Evolutionary conservation across 257 asterid genomes (phyloP).

Genomic region (Primulina tabacum): DNA sequence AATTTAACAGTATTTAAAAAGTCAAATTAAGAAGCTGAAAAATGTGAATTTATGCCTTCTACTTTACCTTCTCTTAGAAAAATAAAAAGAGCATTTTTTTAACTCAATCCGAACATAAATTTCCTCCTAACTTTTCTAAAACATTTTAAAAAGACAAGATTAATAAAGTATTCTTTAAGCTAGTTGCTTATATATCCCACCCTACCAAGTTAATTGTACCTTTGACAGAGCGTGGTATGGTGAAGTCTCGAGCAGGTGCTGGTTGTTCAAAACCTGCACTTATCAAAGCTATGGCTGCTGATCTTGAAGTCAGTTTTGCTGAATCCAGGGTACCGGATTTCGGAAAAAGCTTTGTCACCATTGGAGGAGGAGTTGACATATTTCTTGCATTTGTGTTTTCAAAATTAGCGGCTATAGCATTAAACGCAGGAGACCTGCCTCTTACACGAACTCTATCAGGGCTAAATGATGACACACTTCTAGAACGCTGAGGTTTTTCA

Average conservation of each 20-base stretch:
- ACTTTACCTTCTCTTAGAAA: background rate
- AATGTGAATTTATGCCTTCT: background rate
- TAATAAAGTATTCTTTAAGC: background rate
- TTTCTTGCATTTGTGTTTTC: slow-evolving; percentile 76
- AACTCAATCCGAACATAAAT: background rate
- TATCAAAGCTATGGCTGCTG: slow-evolving; percentile 75
- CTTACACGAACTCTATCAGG: slow-evolving; percentile 84
- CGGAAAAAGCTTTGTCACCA: slow-evolving; percentile 72
- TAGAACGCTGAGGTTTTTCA: slow-evolving; percentile 85
- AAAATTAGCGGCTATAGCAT: slow-evolving; percentile 80
- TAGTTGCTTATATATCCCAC: background rate
- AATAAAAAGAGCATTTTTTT: background rate
- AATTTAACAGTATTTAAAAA: too few relatives aligned
- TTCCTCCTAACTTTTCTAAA: background rate
- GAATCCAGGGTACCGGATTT: slow-evolving; percentile 65
- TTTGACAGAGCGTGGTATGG: slow-evolving; percentile 69
- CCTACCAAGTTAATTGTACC: slow-evolving; percentile 33
- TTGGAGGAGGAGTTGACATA: slow-evolving; percentile 94
- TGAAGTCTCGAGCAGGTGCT: slow-evolving; percentile 45
- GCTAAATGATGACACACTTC: slow-evolving; percentile 80
- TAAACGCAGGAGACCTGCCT: slow-evolving; percentile 98
- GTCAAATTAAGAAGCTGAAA: background rate
- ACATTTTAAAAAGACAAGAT: background rate
- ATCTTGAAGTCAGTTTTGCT: slow-evolving; percentile 48
- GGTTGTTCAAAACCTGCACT: slow-evolving; percentile 57